Conservation (phyloP, 345 rosid species). For the Capsella bursapastoris region DNA sequence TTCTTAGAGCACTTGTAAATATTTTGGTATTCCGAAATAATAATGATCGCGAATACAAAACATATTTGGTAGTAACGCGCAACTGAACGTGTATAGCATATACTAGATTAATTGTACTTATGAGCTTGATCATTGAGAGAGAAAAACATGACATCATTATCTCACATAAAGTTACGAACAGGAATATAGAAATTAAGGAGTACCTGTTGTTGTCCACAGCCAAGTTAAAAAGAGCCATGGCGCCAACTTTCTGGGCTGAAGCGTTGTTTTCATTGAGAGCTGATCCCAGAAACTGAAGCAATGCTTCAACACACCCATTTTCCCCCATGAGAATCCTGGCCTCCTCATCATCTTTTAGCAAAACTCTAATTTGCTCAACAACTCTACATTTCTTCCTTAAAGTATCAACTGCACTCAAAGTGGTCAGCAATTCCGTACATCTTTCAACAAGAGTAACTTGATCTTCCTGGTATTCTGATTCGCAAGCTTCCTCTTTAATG, state of each 20-base stretch:
- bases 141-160: neutral
- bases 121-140: neutral
- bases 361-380: constrained; percentile 67
- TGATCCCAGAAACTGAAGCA: constrained; percentile 67
- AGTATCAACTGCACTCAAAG: constrained; percentile 58
- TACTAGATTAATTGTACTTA: neutral
- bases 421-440: constrained; percentile 54
- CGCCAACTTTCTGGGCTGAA: constrained; percentile 75
- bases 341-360: constrained; percentile 91
- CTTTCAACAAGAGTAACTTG: constrained; percentile 52
- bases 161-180: neutral
- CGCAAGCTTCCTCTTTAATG: constrained; percentile 57
- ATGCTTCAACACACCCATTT: constrained; percentile 81
- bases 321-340: constrained; percentile 84
- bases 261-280: constrained; percentile 56
- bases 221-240: constrained; percentile 96
- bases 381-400: constrained; percentile 61
- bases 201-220: constrained; percentile 95
- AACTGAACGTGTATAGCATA: neutral
- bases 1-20: neutral
- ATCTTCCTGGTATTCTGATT: constrained; percentile 49
- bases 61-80: neutral
- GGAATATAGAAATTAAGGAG: constrained; percentile 8
- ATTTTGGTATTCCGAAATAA: neutral
- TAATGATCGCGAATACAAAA: neutral